Percentiles rank a stretch among this genome's conserved stretches.
Evolutionary conservation across 2,329 filamentous ascomycete genomes (phyloP).

Genomic region (Mycogone perniciosa): DNA sequence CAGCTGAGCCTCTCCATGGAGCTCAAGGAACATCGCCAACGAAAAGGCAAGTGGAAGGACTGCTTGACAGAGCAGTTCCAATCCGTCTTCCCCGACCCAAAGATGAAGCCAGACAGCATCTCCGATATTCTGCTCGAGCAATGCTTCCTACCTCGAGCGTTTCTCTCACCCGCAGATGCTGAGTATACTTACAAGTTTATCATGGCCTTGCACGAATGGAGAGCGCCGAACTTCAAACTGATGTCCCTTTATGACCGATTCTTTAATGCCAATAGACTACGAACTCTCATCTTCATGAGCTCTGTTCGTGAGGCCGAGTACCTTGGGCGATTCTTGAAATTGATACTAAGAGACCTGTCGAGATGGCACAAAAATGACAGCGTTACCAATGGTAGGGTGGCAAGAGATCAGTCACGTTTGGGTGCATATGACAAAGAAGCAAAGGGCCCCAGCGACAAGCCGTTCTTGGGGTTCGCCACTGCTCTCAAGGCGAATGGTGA

Average conservation of each 20-base stretch:
- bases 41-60: slow-evolving; percentile 60
- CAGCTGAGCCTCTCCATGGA: slow-evolving; percentile 67
- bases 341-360: slow-evolving; percentile 71
- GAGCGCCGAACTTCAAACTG: slow-evolving; percentile 79
- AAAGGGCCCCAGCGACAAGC: slow-evolving; percentile 39
- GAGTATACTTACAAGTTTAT: slow-evolving; percentile 84
- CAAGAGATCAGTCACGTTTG: slow-evolving; percentile 47
- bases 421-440: slow-evolving; percentile 83
- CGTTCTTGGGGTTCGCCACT: slow-evolving; percentile 71
- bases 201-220: slow-evolving; percentile 78
- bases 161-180: slow-evolving; percentile 79
- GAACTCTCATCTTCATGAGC: slow-evolving; percentile 78
- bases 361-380: slow-evolving; percentile 76
- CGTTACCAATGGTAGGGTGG: slow-evolving; percentile 36
- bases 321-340: slow-evolving; percentile 82
- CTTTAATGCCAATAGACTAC: slow-evolving; percentile 75
- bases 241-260: slow-evolving; percentile 77
- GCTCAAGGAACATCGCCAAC: slow-evolving; percentile 61
- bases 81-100: slow-evolving; percentile 67
- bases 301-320: slow-evolving; percentile 89
- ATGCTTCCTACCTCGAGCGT: slow-evolving; percentile 82
- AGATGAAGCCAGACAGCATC: slow-evolving; percentile 57
- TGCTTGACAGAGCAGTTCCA: slow-evolving; percentile 70
- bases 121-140: slow-evolving; percentile 79
- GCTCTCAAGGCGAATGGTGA: slow-evolving; percentile 61